Evolutionary conservation across 2,329 filamentous ascomycete species (phyloP).

Genomic region (Trichophyton simii): DNA sequence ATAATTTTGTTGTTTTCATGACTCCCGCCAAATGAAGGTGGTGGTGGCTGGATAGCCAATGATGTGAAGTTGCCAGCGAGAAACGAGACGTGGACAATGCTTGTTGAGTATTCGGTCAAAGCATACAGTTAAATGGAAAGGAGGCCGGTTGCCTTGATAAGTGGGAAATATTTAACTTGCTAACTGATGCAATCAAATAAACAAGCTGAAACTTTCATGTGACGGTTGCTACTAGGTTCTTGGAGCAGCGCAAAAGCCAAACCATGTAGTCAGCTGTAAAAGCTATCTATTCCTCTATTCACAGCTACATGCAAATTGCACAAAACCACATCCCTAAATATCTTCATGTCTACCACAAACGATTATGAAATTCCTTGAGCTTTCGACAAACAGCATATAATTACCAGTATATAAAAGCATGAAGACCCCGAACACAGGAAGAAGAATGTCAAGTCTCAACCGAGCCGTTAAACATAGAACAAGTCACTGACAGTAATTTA

Average conservation of each 20-base stretch:
- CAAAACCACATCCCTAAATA: not conserved
- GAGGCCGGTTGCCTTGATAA: not conserved
- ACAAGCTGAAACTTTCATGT: not conserved
- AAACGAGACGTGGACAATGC: not conserved
- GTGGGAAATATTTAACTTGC: not conserved
- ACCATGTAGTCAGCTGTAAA: not conserved
- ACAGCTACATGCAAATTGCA: not conserved
- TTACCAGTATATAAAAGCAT: not conserved
- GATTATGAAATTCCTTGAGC: not conserved
- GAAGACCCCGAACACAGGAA: not conserved
- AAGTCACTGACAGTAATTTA: not conserved
- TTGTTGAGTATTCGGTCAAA: not conserved
- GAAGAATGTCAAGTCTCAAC: not conserved
- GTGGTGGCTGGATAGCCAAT: not conserved
- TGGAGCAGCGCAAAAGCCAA: not conserved
- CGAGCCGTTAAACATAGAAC: not conserved
- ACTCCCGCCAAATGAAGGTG: not conserved
- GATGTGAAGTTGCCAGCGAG: not conserved
- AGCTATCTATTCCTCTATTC: not conserved
- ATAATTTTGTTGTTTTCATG: not conserved
- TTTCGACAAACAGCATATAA: not conserved
- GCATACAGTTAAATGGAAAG: not conserved
- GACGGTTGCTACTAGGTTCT: not conserved
- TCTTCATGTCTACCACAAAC: not conserved
- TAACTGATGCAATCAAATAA: not conserved